phyloP scores from a whole-genome alignment of 495 filamentous ascomycete species.

The Penicillium salamii region DNA sequence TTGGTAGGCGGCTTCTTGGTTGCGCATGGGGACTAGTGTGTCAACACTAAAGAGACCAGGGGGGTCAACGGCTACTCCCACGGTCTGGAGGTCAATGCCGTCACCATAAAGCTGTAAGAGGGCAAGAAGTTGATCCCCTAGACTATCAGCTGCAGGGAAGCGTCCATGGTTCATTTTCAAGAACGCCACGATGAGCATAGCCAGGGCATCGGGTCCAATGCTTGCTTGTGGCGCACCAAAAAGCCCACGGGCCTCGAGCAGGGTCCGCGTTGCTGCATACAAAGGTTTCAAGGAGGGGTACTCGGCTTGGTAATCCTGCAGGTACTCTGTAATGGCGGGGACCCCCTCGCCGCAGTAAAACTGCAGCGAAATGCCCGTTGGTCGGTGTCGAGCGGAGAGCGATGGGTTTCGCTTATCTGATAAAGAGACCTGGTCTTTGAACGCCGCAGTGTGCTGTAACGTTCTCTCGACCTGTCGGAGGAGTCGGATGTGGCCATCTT shows the following conservation, averaged over 20 bases:
- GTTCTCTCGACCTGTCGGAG: conserved; percentile 21
- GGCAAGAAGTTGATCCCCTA: conserved; percentile 44
- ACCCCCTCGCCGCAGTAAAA: conserved; percentile 39
- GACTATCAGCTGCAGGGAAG: conserved; percentile 21
- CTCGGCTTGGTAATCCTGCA: conserved; percentile 45
- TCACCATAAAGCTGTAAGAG: conserved; percentile 50
- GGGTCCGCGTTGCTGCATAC: conserved; percentile 44
- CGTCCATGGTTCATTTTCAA: conserved; percentile 42
- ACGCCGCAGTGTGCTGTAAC: conserved; percentile 16
- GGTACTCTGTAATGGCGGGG: conserved; percentile 33
- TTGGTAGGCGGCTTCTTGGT: conserved; percentile 24
- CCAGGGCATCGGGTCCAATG: conserved; percentile 47
- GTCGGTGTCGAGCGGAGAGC: conserved; percentile 34
- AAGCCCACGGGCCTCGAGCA: conserved; percentile 48
- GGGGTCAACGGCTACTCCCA: conserved; percentile 53
- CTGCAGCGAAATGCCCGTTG: conserved; percentile 48
- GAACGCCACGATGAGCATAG: conserved; percentile 56
- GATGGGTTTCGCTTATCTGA: conserved; percentile 19
- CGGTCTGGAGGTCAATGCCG: conserved; percentile 38
- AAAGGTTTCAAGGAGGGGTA: conserved; percentile 49
- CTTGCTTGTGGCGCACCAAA: conserved; percentile 42
- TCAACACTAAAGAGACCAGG: conserved; percentile 37
- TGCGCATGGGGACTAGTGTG: conserved; percentile 1
- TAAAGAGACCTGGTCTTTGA: conserved; percentile 9
- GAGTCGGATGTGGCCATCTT: conserved; percentile 15